Evolutionary conservation across 495 filamentous ascomycete species (phyloP).

Genomic region (Melanomma pulvis-pyrius): DNA sequence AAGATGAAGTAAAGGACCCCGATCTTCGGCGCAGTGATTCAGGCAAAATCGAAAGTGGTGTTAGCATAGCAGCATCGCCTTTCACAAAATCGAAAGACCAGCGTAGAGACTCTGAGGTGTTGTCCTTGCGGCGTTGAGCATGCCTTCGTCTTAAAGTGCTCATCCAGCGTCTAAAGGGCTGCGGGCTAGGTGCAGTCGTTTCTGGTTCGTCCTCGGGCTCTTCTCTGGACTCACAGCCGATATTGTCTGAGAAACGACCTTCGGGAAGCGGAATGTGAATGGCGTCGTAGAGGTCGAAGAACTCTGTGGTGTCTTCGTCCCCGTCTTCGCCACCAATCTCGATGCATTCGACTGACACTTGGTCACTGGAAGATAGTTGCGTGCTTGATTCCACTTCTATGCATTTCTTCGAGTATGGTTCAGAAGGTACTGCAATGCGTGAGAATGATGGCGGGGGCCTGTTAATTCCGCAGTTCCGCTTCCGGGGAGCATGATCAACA

Average conservation of each 20-base stretch:
- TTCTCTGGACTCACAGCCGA: not conserved
- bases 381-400: not conserved
- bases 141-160: constrained; percentile 54
- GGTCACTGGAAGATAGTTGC: not conserved
- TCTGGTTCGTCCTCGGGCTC: not conserved
- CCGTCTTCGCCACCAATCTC: constrained; percentile 2
- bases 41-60: not conserved
- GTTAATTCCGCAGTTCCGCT: constrained; percentile 13
- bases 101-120: constrained; percentile 46
- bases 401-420: not conserved
- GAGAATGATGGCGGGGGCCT: constrained; percentile 8
- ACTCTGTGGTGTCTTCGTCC: constrained; percentile 6
- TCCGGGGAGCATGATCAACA: constrained; percentile 9
- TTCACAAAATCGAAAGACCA: constrained; percentile 52
- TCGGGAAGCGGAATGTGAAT: constrained; percentile 32
- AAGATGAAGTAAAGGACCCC: constrained; percentile 70
- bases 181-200: constrained; percentile 11
- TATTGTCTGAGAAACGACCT: constrained; percentile 24
- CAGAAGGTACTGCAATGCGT: not conserved
- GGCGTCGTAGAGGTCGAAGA: constrained; percentile 30
- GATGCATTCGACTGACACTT: constrained; percentile 3
- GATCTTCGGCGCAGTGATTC: constrained; percentile 51
- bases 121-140: constrained; percentile 29
- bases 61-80: constrained; percentile 1
- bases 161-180: constrained; percentile 59